Percentiles rank a stretch among this genome's conserved stretches.
Evolutionary conservation across 116 monocot species (phyloP).

Genomic region (Dioscorea cayenensis): DNA sequence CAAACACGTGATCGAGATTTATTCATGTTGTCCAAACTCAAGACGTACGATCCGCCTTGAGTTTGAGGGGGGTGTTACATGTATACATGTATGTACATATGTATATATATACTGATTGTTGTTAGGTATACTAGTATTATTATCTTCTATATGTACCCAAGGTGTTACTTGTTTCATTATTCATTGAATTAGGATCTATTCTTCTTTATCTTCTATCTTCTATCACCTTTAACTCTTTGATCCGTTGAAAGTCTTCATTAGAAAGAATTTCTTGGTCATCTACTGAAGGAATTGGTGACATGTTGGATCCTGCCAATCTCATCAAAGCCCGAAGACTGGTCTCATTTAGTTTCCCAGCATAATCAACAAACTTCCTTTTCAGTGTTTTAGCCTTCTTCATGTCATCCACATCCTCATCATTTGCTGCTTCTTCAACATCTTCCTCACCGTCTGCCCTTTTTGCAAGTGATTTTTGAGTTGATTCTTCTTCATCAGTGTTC

Average conservation of each 20-base stretch:
- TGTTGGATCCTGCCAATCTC: conserved; percentile 50
- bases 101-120: too few species aligned
- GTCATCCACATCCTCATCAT: conserved; percentile 12
- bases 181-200: too few species aligned
- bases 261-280: conserved; percentile 62
- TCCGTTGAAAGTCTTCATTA: conserved; percentile 84
- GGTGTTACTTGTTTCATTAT: too few species aligned
- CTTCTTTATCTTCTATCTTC: too few species aligned
- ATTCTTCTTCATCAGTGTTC: conserved; percentile 2
- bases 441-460: conserved; percentile 5
- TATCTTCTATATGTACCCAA: too few species aligned
- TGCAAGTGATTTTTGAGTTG: neutral
- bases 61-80: too few species aligned
- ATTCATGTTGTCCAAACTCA: too few species aligned
- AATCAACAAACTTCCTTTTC: conserved; percentile 57
- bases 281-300: conserved; percentile 14
- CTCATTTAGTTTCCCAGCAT: conserved; percentile 40
- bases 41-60: too few species aligned
- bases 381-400: conserved; percentile 14
- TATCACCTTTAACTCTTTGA: conserved; percentile 90
- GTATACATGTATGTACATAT: too few species aligned
- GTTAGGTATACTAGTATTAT: too few species aligned
- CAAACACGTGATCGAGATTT: too few species aligned
- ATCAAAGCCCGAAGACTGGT: conserved; percentile 73
- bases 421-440: conserved; percentile 3